A percentile compares a stretch with the other conserved stretches of the same genome.
Conservation (phyloP, 805 yeast species). For the Sugiyamaella americana region DNA sequence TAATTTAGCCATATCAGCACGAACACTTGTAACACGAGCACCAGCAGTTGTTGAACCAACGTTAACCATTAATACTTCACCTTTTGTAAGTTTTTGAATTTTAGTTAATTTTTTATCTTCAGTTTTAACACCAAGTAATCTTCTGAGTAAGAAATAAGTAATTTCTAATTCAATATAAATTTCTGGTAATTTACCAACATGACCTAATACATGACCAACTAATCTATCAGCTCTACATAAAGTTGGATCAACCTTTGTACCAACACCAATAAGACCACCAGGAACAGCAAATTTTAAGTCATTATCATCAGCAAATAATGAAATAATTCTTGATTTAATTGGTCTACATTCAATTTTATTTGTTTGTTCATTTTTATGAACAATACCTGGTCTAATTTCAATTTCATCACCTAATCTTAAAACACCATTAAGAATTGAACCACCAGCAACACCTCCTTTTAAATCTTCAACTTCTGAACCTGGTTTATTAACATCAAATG, state of each 20-base stretch:
- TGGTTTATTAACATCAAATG: conserved; percentile 98
- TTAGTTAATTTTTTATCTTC: conserved; percentile 96
- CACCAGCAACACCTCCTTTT: conserved; percentile 99
- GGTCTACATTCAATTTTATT: conserved; percentile 92
- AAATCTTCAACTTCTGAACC: conserved; percentile 96
- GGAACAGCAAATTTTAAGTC: conserved; percentile 98
- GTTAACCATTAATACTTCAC: conserved; percentile 97
- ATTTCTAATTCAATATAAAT: conserved; percentile 97
- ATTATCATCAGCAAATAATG: conserved; percentile 95
- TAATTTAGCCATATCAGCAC: conserved; percentile 98
- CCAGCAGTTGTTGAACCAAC: conserved; percentile 99
- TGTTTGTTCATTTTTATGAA: conserved; percentile 76
- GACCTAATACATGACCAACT: conserved; percentile 98
- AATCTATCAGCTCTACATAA: conserved; percentile 98
- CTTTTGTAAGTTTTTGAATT: conserved; percentile 88
- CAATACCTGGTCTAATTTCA: conserved; percentile 98
- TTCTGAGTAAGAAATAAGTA: conserved; percentile 91
- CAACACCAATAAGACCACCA: conserved; percentile 99
- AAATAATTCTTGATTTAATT: conserved; percentile 86
- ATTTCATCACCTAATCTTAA: conserved; percentile 96
- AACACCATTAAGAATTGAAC: conserved; percentile 94
- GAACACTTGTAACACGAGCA: conserved; percentile 95
- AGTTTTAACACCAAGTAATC: conserved; percentile 96
- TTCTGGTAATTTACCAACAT: conserved; percentile 91
- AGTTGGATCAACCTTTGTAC: conserved; percentile 98